These are phyloP conservation scores for Pulveroboletus sp. DNA, from an alignment of 768 basidiomycete species.

Conservation along the genomic window DNA sequence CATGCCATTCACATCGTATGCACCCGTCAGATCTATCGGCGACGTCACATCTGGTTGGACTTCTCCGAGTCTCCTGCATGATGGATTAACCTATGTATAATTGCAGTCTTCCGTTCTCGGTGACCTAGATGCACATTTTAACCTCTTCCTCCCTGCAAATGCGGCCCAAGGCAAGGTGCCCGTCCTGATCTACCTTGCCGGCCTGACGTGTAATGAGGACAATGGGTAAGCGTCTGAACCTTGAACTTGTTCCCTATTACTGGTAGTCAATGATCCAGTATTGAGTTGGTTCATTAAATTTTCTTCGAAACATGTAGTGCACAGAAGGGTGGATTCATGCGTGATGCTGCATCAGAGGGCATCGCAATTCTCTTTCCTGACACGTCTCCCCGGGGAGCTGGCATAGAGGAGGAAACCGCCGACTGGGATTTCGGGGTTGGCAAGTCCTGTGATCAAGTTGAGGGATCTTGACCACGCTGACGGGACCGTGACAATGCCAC, in stretches of 20 bases:
- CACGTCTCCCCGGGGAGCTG: conserved; percentile 91
- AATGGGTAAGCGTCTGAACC: conserved; percentile 81
- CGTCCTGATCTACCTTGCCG: conserved; percentile 83
- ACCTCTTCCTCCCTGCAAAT: conserved; percentile 78
- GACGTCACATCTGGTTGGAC: neutral
- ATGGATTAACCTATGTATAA: neutral
- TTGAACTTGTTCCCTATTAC: neutral
- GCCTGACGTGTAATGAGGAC: conserved; percentile 88
- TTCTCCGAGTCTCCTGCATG: neutral
- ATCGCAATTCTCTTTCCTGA: conserved; percentile 92
- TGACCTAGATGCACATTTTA: conserved; percentile 71
- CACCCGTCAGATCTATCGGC: neutral
- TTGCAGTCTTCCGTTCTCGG: conserved; percentile 66
- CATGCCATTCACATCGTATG: neutral
- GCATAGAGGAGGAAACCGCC: conserved; percentile 72
- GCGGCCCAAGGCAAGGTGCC: conserved; percentile 55
- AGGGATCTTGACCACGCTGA: conserved; percentile 2
- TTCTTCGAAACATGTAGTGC: conserved; percentile 48
- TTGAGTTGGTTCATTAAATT: neutral
- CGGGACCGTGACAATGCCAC: neutral
- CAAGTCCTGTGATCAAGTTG: conserved; percentile 12
- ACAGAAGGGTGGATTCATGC: conserved; percentile 90
- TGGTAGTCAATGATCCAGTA: neutral
- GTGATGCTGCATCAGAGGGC: conserved; percentile 78
- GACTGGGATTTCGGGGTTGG: conserved; percentile 93